Evolutionary conservation across 2,329 filamentous ascomycete species (phyloP).

Genomic region (Daldinia sp.): DNA sequence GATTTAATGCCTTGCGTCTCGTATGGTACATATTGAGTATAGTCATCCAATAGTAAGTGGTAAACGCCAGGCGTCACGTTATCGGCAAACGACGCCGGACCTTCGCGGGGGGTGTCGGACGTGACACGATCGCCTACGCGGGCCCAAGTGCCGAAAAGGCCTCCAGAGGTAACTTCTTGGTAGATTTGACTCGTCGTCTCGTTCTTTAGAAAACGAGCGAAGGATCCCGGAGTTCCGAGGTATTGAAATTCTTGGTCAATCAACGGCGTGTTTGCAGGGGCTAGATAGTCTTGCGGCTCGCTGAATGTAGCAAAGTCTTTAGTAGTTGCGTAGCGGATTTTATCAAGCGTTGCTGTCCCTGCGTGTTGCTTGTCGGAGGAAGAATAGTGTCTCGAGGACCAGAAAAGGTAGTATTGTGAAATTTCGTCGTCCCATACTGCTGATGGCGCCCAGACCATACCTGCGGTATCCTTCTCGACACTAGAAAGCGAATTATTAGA

Average conservation of each 20-base stretch:
- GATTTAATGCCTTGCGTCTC: slow-evolving; percentile 50
- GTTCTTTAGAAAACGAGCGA: slow-evolving; percentile 60
- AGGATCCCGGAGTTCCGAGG: slow-evolving; percentile 51
- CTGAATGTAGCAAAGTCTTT: slow-evolving; percentile 59
- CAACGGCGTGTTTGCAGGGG: slow-evolving; percentile 51
- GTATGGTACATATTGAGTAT: slow-evolving; percentile 55
- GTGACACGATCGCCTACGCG: slow-evolving; percentile 50
- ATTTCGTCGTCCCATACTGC: slow-evolving; percentile 48
- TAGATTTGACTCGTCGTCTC: slow-evolving; percentile 58
- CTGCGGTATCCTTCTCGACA: slow-evolving; percentile 47
- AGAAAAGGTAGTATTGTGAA: slow-evolving; percentile 57
- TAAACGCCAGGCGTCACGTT: slow-evolving; percentile 48
- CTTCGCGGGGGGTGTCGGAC: slow-evolving; percentile 47
- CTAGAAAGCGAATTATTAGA: slow-evolving; percentile 32
- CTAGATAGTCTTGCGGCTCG: slow-evolving; percentile 54
- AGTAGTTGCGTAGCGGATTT: slow-evolving; percentile 60
- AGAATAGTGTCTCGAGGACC: slow-evolving; percentile 56
- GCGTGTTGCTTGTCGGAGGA: slow-evolving; percentile 55
- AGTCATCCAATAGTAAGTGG: slow-evolving; percentile 56
- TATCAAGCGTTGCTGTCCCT: slow-evolving; percentile 50
- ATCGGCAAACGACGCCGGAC: slow-evolving; percentile 51
- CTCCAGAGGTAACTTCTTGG: slow-evolving; percentile 54
- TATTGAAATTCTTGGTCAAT: slow-evolving; percentile 60
- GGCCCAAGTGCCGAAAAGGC: slow-evolving; percentile 59
- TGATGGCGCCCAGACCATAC: slow-evolving; percentile 52